Evolutionary conservation across 1,284 basidiomycete species (phyloP).

Genomic region (Schizophyllum amplum): DNA sequence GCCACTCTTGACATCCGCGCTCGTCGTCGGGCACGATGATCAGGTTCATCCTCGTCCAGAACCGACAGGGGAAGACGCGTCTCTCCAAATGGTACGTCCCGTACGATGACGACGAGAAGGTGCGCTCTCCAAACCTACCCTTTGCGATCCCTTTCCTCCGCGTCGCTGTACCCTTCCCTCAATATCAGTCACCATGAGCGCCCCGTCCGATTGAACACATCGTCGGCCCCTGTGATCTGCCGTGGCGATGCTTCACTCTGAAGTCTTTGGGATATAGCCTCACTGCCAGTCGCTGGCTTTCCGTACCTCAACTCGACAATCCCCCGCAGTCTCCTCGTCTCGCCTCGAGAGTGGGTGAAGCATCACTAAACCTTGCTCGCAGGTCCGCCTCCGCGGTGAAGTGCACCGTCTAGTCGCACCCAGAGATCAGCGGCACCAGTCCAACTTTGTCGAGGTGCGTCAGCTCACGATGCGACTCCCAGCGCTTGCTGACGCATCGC

Average conservation of each 20-base stretch:
- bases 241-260: too few relatives aligned
- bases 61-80: constrained; percentile 95
- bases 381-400: constrained; percentile 90
- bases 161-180: too few relatives aligned
- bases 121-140: constrained; percentile 23
- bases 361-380: constrained; percentile 2
- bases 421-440: constrained; percentile 98
- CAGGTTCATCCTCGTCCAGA: constrained; percentile 93
- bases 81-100: constrained; percentile 97
- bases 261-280: too few relatives aligned
- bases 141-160: too few relatives aligned
- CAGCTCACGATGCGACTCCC: too few relatives aligned
- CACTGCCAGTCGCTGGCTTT: too few relatives aligned
- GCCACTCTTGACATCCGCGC: neutral
- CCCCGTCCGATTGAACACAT: too few relatives aligned
- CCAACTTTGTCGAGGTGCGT: constrained; percentile 95
- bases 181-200: too few relatives aligned
- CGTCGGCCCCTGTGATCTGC: too few relatives aligned
- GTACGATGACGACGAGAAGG: constrained; percentile 95
- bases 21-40: constrained; percentile 50
- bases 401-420: constrained; percentile 94
- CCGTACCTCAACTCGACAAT: too few relatives aligned
- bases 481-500: too few relatives aligned
- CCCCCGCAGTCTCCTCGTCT: too few relatives aligned
- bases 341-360: neutral